Evolutionary conservation across 2,329 filamentous ascomycete species (phyloP), one percentile per base, ranked within the genome.

Genomic region (Xylariaceae sp.): DNA sequence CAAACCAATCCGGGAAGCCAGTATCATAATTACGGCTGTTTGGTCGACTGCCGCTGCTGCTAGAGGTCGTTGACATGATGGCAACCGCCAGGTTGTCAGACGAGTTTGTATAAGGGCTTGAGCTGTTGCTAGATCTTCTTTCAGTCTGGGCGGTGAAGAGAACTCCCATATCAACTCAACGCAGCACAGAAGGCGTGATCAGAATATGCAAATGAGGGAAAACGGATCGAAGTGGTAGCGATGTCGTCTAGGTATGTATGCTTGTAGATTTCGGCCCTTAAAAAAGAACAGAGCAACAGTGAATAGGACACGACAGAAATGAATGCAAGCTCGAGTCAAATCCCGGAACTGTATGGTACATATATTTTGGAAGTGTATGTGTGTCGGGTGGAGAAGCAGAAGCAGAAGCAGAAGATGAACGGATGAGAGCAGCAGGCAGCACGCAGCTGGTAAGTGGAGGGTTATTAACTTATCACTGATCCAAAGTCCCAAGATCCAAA

Each of bases 1-100:
- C 62, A 47, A 69, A 68, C 6, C 62, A 65, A 19, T 74, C 72
- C 64, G 62, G 67, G 43, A 69, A 70, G 31, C 68, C 68, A 19
- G 68, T 70, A 42, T 69, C 64, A 51, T 67, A 62, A 37, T 65
- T 62, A 32, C 66, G 65, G 53, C 65, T 68, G n/a, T 60, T 58
- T 27, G 63, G 64, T 37, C 66, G 64, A 49, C 62, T 68, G 57
- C 58, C 59, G 56, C 55, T 66, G 35, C 56, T 56, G 35, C 58
- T 62, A 11, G 65, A 66, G 26, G 54, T 39, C 37, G 59, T 64
- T 32, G 67, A 67, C 68, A 69, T 69, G 12, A 57, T 63, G 50
- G 50, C 47, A n/a, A 41, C 6, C 31, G 56, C 53, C 5, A 63
- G 46, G 35, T 39, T 58, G 6, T 62, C 58, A 54, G 50, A 58